Percentiles rank a stretch among this genome's conserved stretches.
These are phyloP conservation scores for Ophiocytium majus DNA, from an alignment of 352 stramenopile species.

Conservation along the genomic window DNA sequence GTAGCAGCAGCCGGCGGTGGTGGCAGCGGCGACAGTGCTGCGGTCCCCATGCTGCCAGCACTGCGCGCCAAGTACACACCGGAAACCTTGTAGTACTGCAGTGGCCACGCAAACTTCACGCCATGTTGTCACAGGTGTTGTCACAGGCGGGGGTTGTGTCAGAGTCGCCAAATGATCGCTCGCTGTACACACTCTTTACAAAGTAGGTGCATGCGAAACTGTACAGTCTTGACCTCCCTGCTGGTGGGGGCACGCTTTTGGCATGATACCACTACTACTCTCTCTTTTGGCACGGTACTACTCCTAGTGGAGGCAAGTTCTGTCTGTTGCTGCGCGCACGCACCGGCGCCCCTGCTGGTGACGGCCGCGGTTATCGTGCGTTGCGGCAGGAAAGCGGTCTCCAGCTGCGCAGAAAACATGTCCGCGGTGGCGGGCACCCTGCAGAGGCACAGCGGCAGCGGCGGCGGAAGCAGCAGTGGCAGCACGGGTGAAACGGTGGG, in stretches of 20 bases:
- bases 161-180: too few species aligned
- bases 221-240: too few species aligned
- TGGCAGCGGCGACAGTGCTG: too few species aligned
- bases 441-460: neutral
- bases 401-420: neutral
- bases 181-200: too few species aligned
- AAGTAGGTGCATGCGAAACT: too few species aligned
- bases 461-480: neutral
- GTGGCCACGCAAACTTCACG: too few species aligned
- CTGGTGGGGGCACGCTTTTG: neutral
- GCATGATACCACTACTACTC: neutral
- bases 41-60: too few species aligned
- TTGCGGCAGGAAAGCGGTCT: neutral
- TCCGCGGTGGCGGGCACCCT: neutral
- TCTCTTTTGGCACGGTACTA: neutral
- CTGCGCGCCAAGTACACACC: too few species aligned
- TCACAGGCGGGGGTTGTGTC: too few species aligned
- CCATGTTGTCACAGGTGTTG: too few species aligned
- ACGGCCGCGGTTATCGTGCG: neutral
- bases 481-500: too few species aligned
- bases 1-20: neutral
- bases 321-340: neutral
- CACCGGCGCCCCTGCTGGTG: neutral
- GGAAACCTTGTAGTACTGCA: too few species aligned
- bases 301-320: neutral